Conservation (phyloP, 306 rosid genomes). For the Prunus armeniaca region DNA sequence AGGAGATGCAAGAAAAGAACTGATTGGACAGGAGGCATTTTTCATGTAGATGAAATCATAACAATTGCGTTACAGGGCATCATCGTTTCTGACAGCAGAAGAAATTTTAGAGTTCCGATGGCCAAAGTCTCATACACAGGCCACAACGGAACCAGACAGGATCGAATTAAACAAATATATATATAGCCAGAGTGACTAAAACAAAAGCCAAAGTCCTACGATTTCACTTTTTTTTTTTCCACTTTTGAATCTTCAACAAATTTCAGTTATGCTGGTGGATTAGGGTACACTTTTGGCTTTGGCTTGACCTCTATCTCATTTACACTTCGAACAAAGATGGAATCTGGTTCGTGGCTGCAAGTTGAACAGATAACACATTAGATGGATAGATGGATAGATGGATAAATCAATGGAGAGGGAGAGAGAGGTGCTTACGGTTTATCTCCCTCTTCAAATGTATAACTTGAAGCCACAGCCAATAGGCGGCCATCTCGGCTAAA, state of each 20-base stretch:
- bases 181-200: background rate
- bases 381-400: background rate
- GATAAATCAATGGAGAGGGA: background rate
- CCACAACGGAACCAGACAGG: background rate
- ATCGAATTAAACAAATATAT: background rate
- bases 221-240: background rate
- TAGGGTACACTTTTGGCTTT: slow-evolving; percentile 87
- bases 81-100: background rate
- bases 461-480: slow-evolving; percentile 95
- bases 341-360: slow-evolving; percentile 86
- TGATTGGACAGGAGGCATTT: background rate
- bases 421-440: slow-evolving; percentile 43
- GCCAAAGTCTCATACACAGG: background rate
- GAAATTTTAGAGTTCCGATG: background rate
- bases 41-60: background rate
- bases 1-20: background rate
- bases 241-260: background rate
- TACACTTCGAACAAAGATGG: slow-evolving; percentile 79
- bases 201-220: background rate
- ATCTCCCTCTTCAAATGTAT: slow-evolving; percentile 92
- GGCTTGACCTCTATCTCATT: slow-evolving; percentile 99
- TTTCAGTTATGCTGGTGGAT: slow-evolving; percentile 48
- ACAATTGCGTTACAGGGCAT: background rate
- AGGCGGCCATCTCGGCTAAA: slow-evolving; percentile 96
- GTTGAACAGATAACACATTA: slow-evolving; percentile 17